Evolutionary conservation across 805 yeast genomes (phyloP), one percentile per base, ranked within the genome.

Genomic region (Spathaspora sp.): DNA sequence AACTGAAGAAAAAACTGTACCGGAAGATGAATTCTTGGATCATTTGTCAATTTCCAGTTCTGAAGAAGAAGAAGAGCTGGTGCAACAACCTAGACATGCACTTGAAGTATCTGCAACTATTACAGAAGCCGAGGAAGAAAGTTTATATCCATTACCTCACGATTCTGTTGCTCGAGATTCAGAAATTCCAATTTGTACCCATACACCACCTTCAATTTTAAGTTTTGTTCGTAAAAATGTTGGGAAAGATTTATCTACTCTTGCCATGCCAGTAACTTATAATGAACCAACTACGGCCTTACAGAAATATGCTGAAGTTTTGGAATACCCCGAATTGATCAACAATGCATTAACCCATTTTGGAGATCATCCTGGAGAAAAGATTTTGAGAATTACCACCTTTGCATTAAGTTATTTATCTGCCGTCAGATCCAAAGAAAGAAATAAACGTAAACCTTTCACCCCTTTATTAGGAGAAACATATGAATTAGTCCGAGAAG

Each of bases 391-490:
- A 44, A 76, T 90, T 46, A 92, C 97, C 0, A 79, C 89, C 1
- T 94, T 92, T 77, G 96, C 97, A 0, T 79, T 89, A 3, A 83
- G 92, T 23, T 80, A 79, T 52, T 66, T 92, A 8, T 83, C 97
- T 0, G 75, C 87, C 10, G 78, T 82, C 59, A 75, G 97, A 52
- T 80, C 81, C 35, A 91, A 88, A 60, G 85, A 83, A 46, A 78
- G 99, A 59, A 83, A 86, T 49, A 66, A 80, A 40, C 78, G 99
- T 56, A 94, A 94, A 63, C 98, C 99, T 1, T 94, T 94, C 70
- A 94, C 91, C 64, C 98, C 99, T 9, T 74, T 94, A 48, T 72
- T 94, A 17, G 97, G 98, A 18, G 99, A 94, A 65, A 92, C 97
- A 0, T 94, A 69, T 66, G 99, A 94, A 67, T 73, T 89, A 43